Evolutionary conservation across 179 eudicot species (phyloP).

Genomic region (Nepenthes alata): DNA sequence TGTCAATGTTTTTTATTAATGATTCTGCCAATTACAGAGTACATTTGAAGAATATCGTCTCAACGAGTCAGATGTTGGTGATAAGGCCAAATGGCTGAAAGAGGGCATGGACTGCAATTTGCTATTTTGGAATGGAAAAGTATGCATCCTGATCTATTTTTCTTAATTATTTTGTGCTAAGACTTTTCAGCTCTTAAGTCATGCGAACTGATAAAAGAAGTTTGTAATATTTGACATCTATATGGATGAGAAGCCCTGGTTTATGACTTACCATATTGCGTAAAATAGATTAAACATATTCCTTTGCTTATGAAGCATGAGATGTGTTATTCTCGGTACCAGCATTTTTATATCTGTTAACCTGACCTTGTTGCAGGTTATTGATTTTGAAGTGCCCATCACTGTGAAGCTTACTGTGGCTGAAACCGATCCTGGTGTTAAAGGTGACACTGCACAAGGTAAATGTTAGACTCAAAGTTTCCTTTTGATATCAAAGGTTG

Average conservation of each 20-base stretch:
- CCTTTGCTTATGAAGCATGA: too few relatives aligned
- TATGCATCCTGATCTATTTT: constrained; percentile 12
- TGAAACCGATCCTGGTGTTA: constrained; percentile 77
- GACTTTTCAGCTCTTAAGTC: constrained; percentile 3
- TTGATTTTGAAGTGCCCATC: constrained; percentile 81
- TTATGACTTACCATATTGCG: too few relatives aligned
- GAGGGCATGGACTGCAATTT: constrained; percentile 97
- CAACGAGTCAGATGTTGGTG: constrained; percentile 62
- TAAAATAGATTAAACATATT: too few relatives aligned
- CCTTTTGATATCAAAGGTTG: not conserved
- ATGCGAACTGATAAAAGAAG: not conserved
- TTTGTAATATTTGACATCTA: not conserved
- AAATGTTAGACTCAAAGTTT: not conserved
- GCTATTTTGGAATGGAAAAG: constrained; percentile 89
- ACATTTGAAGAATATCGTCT: constrained; percentile 83
- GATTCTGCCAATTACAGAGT: constrained; percentile 33
- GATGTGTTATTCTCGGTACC: too few relatives aligned
- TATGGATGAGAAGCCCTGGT: not conserved
- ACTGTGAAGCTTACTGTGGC: constrained; percentile 66
- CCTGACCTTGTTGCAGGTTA: constrained; percentile 38
- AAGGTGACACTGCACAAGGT: constrained; percentile 90
- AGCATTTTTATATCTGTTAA: not conserved
- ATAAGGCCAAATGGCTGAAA: constrained; percentile 74
- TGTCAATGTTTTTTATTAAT: not conserved
- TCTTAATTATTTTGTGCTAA: not conserved